Evolutionary conservation across 768 basidiomycete genomes (phyloP), one percentile per base, ranked within the genome.

Genomic region (Dacryopinax primogenitus): DNA sequence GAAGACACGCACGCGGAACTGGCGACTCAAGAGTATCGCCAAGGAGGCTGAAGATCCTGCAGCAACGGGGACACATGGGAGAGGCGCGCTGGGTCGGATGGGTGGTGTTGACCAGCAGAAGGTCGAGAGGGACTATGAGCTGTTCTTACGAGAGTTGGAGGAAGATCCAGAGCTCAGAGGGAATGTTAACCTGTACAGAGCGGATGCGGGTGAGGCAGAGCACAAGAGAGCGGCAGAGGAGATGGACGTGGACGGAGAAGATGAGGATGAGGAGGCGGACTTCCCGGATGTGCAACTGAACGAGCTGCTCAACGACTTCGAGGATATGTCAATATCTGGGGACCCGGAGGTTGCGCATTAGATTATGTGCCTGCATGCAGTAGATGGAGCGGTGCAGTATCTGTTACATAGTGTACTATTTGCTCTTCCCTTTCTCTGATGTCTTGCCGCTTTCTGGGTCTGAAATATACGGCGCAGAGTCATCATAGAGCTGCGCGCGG

Each of bases 61-160:
- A 23, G 39, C 64, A 16, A 58, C 37, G 1, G 69, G 63, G 33
- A n/a, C n/a, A n/a, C 65, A 67, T 41, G 87, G 84, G 34, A 79
- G 90, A 44, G 93, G 93, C 64, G 86, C 92, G n/a, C 86, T 95
- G 45, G 93, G 93, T 1, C 78, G 92, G 58, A 81, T 88, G 81
- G 93, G 93, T 12, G 93, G 92, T 35, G 79, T 92, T 58, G 93
- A 95, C 76, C 83, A 86, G 76, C 86, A 82, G 78, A 92, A 93
- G 79, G 90, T 98, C 66, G 93, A 97, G 70, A 86, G 91, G 73
- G 95, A 99, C 73, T 99, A 98, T 76, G 96, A 98, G 78, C 68
- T 90, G 62, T 99, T 99, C 84, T 77, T 98, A 75, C 83, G 88
- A 51, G 93, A 96, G 68, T 76, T 97, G 62, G 93, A 96, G 75